A percentile compares a stretch with the other conserved stretches of the same genome.
Evolutionary conservation across 352 stramenopile species (phyloP).

Genomic region (Globisporangium polare): DNA sequence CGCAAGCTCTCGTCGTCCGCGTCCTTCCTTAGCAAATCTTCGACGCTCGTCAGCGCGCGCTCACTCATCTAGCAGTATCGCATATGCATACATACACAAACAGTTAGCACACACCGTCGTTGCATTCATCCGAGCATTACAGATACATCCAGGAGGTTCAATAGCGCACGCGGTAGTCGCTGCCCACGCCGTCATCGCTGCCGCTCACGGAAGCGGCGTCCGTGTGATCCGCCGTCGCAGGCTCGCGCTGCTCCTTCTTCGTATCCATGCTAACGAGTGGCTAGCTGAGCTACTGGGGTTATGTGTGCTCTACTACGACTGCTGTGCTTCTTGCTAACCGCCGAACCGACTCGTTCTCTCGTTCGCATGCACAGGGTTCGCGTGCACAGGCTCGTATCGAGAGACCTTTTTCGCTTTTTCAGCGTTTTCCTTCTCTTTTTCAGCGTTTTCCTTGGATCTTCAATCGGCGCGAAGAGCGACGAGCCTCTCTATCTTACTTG

Average conservation of each 20-base stretch:
- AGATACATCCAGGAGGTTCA: not conserved
- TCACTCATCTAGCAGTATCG: slow-evolving; percentile 52
- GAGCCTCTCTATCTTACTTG: too few species aligned
- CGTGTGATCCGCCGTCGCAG: slow-evolving; percentile 8
- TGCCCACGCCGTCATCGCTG: slow-evolving; percentile 29
- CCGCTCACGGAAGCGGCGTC: slow-evolving; percentile 24
- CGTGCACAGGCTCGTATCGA: not conserved
- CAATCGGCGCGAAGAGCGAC: not conserved
- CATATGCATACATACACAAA: too few species aligned
- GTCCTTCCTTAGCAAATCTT: slow-evolving; percentile 74
- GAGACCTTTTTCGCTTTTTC: not conserved
- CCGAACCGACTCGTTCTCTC: slow-evolving; percentile 1
- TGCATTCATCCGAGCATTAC: not conserved
- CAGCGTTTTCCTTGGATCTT: too few species aligned
- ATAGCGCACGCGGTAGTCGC: slow-evolving; percentile 45
- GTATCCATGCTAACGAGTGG: not conserved
- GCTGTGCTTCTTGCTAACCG: not conserved
- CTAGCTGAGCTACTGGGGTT: not conserved
- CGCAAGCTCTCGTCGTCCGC: slow-evolving; percentile 78
- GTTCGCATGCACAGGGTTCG: not conserved
- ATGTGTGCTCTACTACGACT: not conserved
- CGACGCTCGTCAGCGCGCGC: slow-evolving; percentile 52
- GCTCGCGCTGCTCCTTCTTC: slow-evolving; percentile 1
- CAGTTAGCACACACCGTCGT: not conserved
- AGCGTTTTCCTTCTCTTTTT: slow-evolving; percentile 2